These are phyloP conservation scores for Byssochlamys sp. DNA, from an alignment of 2,329 filamentous ascomycete species.

Conservation along the genomic window DNA sequence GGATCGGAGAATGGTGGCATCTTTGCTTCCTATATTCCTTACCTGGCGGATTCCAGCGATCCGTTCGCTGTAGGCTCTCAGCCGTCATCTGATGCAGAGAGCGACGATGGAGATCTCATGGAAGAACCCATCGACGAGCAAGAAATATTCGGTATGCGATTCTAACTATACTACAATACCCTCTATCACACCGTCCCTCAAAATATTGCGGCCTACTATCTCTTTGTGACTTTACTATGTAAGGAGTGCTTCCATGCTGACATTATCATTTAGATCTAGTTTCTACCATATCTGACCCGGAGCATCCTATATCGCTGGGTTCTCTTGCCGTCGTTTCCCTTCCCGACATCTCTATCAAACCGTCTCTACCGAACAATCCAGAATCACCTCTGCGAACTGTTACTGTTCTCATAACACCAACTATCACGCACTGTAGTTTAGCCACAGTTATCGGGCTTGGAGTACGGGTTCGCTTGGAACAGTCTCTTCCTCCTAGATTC, in stretches of 20 bases:
- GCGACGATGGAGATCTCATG: constrained; percentile 49
- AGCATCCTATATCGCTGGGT: constrained; percentile 87
- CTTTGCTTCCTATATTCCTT: constrained; percentile 45
- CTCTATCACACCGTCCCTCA: neutral
- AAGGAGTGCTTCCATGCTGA: neutral
- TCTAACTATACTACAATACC: neutral
- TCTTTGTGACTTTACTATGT: neutral
- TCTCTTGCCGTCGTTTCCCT: constrained; percentile 91
- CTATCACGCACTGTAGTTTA: constrained; percentile 90
- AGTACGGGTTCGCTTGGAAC: constrained; percentile 81
- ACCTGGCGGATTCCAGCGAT: constrained; percentile 41
- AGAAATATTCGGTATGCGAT: constrained; percentile 72
- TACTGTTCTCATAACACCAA: constrained; percentile 83
- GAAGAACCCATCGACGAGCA: constrained; percentile 89
- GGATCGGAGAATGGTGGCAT: constrained; percentile 28
- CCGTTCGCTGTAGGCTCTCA: constrained; percentile 35
- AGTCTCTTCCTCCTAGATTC: constrained; percentile 82
- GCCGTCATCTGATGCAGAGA: constrained; percentile 28
- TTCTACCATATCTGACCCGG: constrained; percentile 86
- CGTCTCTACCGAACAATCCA: constrained; percentile 51
- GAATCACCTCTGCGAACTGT: constrained; percentile 61
- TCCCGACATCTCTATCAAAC: constrained; percentile 75
- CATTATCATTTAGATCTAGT: constrained; percentile 64
- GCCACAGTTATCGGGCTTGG: constrained; percentile 93
- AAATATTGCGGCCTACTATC: neutral